These are phyloP conservation scores for Penicillium sp. DNA, from an alignment of 2,329 filamentous ascomycete genomes.

Conservation along the genomic window DNA sequence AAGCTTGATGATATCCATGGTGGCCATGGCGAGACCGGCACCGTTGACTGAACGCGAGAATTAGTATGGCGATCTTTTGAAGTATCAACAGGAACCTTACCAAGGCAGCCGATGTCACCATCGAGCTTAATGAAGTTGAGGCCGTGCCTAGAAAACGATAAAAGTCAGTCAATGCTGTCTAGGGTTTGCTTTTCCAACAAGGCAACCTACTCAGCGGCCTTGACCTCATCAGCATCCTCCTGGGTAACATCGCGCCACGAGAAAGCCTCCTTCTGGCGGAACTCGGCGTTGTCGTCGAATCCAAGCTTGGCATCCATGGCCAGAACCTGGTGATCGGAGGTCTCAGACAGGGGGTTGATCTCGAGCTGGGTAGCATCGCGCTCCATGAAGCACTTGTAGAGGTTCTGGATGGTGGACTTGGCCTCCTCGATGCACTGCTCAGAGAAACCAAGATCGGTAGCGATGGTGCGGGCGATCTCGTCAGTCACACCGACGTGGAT, in stretches of 20 bases:
- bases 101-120: slow-evolving; percentile 92
- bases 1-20: slow-evolving; percentile 99
- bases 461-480: slow-evolving; percentile 82
- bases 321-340: slow-evolving; percentile 92
- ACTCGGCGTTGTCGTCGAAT: slow-evolving; percentile 98
- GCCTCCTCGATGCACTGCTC: slow-evolving; percentile 95
- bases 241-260: slow-evolving; percentile 86
- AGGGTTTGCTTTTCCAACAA: neutral
- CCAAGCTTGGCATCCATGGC: slow-evolving; percentile 99
- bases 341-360: slow-evolving; percentile 98
- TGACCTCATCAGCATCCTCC: slow-evolving; percentile 95
- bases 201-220: slow-evolving; percentile 66
- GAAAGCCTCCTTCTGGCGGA: slow-evolving; percentile 95
- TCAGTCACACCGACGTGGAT: slow-evolving; percentile 93
- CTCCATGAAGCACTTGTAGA: slow-evolving; percentile 98
- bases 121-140: slow-evolving; percentile 99
- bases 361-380: slow-evolving; percentile 98
- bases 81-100: slow-evolving; percentile 21
- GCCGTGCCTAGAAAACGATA: slow-evolving; percentile 43
- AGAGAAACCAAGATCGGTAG: slow-evolving; percentile 88
- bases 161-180: neutral
- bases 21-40: slow-evolving; percentile 97
- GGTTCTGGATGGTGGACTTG: slow-evolving; percentile 93
- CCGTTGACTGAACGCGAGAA: slow-evolving; percentile 62
- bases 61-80: neutral